phyloP scores from a whole-genome alignment of 257 asterid genomes.

The Solanum ahanhuiri region DNA sequence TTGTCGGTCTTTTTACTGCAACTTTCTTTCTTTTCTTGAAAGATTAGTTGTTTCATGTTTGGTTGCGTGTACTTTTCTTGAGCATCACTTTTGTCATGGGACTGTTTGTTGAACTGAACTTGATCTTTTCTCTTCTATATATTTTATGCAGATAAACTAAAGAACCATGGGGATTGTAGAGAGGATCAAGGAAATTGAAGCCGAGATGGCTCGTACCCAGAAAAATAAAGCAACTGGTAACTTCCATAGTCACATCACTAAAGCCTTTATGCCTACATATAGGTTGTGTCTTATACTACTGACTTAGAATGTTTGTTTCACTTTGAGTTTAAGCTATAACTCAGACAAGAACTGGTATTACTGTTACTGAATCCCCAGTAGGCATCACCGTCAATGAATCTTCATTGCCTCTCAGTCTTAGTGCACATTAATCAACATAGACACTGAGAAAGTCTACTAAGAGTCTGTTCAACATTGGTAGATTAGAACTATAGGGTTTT shows the following conservation, averaged over 20 bases:
- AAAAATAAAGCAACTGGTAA: constrained; percentile 97
- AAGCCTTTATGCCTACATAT: not conserved
- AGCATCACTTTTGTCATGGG: not conserved
- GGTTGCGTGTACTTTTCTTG: not conserved
- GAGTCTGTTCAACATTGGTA: not conserved
- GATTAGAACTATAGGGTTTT: not conserved
- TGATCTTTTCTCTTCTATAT: not conserved
- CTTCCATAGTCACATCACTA: not conserved
- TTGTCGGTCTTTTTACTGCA: not conserved
- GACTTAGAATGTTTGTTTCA: not conserved
- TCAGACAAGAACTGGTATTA: not conserved
- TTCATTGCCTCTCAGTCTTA: not conserved
- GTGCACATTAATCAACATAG: not conserved
- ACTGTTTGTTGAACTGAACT: not conserved
- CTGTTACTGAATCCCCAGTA: not conserved
- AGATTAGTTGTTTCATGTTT: not conserved
- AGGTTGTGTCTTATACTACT: not conserved
- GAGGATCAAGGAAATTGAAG: constrained; percentile 89
- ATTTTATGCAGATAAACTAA: constrained; percentile 26
- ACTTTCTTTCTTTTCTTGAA: not conserved
- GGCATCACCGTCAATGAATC: not conserved
- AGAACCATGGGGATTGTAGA: constrained; percentile 88
- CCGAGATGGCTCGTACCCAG: constrained; percentile 99
- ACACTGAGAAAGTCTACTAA: not conserved
- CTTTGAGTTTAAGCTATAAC: not conserved